Evolutionary conservation across 441 rosid species (phyloP).

Genomic region (Pelargonium myrrhifolium): DNA sequence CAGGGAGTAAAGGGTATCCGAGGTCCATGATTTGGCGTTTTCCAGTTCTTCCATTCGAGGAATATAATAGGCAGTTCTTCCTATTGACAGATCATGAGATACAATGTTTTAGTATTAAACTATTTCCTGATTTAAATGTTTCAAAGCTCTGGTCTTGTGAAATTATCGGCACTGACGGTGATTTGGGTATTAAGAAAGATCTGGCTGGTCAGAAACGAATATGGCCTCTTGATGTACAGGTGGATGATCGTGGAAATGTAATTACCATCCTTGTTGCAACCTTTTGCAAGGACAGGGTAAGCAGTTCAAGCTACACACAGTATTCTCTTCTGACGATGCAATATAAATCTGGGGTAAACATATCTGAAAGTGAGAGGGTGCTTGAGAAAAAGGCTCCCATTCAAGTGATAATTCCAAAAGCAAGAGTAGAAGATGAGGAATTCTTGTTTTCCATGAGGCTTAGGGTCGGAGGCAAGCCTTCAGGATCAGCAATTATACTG

Average conservation of each 20-base stretch:
- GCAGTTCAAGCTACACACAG: conserved; percentile 82
- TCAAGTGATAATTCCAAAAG: conserved; percentile 95
- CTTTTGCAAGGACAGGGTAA: conserved; percentile 78
- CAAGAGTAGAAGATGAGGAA: conserved; percentile 82
- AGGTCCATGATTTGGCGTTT: conserved; percentile 76
- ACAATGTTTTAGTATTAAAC: conserved; percentile 48
- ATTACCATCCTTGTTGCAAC: conserved; percentile 83
- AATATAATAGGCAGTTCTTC: conserved; percentile 50
- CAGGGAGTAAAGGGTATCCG: conserved; percentile 58
- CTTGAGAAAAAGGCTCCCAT: conserved; percentile 84
- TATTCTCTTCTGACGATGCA: conserved; percentile 86
- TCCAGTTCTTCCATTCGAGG: conserved; percentile 28
- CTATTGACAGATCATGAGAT: conserved; percentile 72
- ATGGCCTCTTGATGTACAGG: conserved; percentile 87
- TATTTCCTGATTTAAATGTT: conserved; percentile 39
- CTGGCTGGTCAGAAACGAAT: conserved; percentile 90
- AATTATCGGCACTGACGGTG: conserved; percentile 75
- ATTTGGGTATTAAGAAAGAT: conserved; percentile 78
- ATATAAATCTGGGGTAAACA: conserved; percentile 46
- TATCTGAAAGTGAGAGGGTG: conserved; percentile 41
- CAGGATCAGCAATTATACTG: conserved; percentile 77
- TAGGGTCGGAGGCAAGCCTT: conserved; percentile 77
- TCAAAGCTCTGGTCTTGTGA: conserved; percentile 77
- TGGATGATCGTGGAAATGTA: conserved; percentile 69
- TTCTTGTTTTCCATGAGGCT: conserved; percentile 84